phyloP scores from a whole-genome alignment of 2,329 filamentous ascomycete species.

The Exserohilum turcica region DNA sequence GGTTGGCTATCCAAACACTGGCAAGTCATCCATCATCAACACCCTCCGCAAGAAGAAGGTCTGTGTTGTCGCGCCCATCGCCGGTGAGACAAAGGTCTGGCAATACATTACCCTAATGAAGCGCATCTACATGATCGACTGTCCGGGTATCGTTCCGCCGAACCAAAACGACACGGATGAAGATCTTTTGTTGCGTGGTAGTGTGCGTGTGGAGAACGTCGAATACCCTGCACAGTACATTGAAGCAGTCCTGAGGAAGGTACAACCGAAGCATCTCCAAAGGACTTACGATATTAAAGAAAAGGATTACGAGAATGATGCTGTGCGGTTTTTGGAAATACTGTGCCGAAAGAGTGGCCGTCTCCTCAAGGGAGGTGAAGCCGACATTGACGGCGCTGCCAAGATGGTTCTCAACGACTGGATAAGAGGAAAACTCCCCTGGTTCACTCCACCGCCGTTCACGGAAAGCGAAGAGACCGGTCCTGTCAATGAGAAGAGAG shows the following conservation, averaged over 20 bases:
- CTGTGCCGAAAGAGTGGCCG: conserved; percentile 86
- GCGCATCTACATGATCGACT: conserved; percentile 93
- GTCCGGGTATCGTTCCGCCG: conserved; percentile 92
- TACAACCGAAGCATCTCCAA: conserved; percentile 86
- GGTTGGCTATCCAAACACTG: conserved; percentile 89
- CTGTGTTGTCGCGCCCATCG: conserved; percentile 89
- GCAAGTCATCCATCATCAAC: conserved; percentile 97
- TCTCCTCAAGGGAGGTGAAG: conserved; percentile 88
- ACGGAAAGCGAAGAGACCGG: conserved; percentile 43
- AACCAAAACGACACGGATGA: conserved; percentile 81
- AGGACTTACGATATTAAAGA: conserved; percentile 88
- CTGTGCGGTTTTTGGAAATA: conserved; percentile 83
- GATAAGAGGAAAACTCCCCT: conserved; percentile 90
- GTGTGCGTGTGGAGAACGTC: conserved; percentile 93
- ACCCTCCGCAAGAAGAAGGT: conserved; percentile 93
- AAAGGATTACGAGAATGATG: conserved; percentile 71
- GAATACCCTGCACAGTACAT: conserved; percentile 97
- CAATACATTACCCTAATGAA: conserved; percentile 97
- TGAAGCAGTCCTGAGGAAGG: conserved; percentile 75
- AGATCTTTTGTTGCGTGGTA: conserved; percentile 86
- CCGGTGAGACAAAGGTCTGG: conserved; percentile 97
- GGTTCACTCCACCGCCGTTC: conserved; percentile 82
- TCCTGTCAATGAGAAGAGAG: conserved; percentile 63
- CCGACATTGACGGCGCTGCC: conserved; percentile 90
- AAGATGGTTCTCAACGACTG: conserved; percentile 98